Base-by-base conservation (phyloP, 768 basidiomycete genomes). In the Auriscalpium microsporum region DNA sequence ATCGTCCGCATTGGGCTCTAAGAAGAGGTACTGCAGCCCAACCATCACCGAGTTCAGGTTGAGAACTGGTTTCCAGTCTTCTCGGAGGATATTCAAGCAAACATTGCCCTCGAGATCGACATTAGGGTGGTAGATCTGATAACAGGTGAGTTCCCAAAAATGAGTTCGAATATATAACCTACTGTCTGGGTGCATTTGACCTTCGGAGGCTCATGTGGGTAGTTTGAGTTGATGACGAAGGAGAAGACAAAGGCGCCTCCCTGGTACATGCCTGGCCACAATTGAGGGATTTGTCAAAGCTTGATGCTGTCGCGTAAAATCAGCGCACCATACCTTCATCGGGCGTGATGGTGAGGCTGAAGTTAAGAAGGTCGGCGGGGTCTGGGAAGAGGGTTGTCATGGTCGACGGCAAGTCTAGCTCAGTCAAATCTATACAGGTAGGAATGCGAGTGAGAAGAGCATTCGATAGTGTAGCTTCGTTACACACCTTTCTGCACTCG, bases 31-130 rank as follows among this genome's bases (percentile, higher is more conserved):
- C 70, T 99, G 96, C 55, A 99, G 72, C 37, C 96, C 96, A 57
- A 98, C 91, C 92, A 98, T 95, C 60, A 99, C 92, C 34, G 94
- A 91, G 69, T 94, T 97, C 52, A 99, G 78, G 71, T 97, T 98
- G 45, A 99, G 76, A 3, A 99, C 96, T 6, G 96, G 96, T 67
- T 99, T 99, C 96, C 96, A 99, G 73, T 99, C 96, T 75, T 99
- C 96, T 68, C 96, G 84, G 56, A 98, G 80, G 68, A 98, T 97
- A 72, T 98, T 98, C 64, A 99, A 71, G 75, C 96, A 99, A 47
- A 99, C 95, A 63, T 98, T 98, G 46, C 96, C 96, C 68, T 97
- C 93, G 38, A 96, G 80, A 70, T 99, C 96, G 52, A 99, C 87
- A 66, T 99, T 99, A 1, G 96, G 96, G 69, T 99, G 96, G 70